Percentiles rank a stretch among this genome's conserved stretches.
These are phyloP conservation scores for Pseudogymnoascus sp. DNA, from an alignment of 2,329 filamentous ascomycete species.

Conservation along the genomic window DNA sequence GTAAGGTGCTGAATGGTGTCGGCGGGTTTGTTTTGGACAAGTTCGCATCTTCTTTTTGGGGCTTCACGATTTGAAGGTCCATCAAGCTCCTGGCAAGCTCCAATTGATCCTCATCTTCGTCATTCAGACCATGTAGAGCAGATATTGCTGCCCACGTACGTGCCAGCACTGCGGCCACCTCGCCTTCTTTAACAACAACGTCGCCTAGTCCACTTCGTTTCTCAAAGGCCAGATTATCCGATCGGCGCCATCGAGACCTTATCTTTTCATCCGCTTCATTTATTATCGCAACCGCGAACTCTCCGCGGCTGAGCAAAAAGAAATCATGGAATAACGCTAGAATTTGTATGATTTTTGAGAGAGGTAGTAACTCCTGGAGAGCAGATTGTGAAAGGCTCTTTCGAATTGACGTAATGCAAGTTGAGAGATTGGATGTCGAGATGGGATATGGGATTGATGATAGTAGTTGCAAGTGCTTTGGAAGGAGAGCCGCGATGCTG, in stretches of 20 bases:
- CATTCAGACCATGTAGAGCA: constrained; percentile 61
- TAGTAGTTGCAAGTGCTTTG: constrained; percentile 63
- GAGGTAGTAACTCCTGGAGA: constrained; percentile 73
- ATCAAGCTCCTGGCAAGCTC: constrained; percentile 77
- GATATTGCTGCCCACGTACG: constrained; percentile 75
- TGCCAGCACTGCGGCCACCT: constrained; percentile 69
- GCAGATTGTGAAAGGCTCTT: constrained; percentile 77
- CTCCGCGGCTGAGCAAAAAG: constrained; percentile 78
- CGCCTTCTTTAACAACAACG: constrained; percentile 75
- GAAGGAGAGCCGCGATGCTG: constrained; percentile 44
- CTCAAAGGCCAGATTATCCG: constrained; percentile 52
- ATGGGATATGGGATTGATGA: constrained; percentile 67
- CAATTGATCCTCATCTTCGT: constrained; percentile 69
- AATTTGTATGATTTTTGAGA: constrained; percentile 68
- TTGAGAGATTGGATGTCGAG: constrained; percentile 62
- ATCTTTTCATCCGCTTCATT: constrained; percentile 78
- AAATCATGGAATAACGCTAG: constrained; percentile 77
- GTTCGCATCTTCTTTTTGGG: constrained; percentile 33
- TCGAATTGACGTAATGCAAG: constrained; percentile 69
- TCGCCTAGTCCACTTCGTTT: constrained; percentile 54
- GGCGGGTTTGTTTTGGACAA: constrained; percentile 18
- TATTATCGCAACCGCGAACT: constrained; percentile 84
- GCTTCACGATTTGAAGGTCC: constrained; percentile 56
- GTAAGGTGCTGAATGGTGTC: constrained; percentile 66
- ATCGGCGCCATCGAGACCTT: constrained; percentile 63